These are phyloP conservation scores for Echria macrotheca DNA, from an alignment of 495 filamentous ascomycete species.

Conservation along the genomic window DNA sequence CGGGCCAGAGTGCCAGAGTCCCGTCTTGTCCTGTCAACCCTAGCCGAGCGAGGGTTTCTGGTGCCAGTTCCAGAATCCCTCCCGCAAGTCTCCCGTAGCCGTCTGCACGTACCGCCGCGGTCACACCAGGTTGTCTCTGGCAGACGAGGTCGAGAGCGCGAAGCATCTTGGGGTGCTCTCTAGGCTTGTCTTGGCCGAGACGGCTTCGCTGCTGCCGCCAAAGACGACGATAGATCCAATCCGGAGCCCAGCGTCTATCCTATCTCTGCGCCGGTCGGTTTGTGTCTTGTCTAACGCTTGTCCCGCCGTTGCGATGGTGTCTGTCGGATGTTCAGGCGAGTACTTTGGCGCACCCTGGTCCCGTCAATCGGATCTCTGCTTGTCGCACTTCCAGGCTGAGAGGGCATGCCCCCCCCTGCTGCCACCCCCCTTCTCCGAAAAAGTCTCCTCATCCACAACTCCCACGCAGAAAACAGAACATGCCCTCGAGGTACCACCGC, in stretches of 20 bases:
- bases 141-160: conserved; percentile 4
- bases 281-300: conserved; percentile 13
- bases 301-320: conserved; percentile 4
- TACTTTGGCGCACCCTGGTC: conserved; percentile 21
- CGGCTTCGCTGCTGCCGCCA: not conserved
- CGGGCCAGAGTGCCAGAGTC: not conserved
- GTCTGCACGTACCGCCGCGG: conserved; percentile 16
- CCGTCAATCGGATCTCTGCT: conserved; percentile 23
- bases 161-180: conserved; percentile 1
- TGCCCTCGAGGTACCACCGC: conserved; percentile 25
- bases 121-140: conserved; percentile 16
- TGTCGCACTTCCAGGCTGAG: conserved; percentile 19
- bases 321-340: conserved; percentile 15
- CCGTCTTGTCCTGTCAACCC: conserved; percentile 9
- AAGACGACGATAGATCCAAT: conserved; percentile 8
- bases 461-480: conserved; percentile 20
- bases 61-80: conserved; percentile 13
- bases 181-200: not conserved
- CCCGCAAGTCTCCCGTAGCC: conserved; percentile 15
- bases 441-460: conserved; percentile 22
- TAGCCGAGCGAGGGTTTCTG: conserved; percentile 7
- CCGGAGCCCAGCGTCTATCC: conserved; percentile 10
- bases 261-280: not conserved
- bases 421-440: conserved; percentile 17
- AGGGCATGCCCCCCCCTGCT: conserved; percentile 2